phyloP scores from a whole-genome alignment of 2,329 filamentous ascomycete species.

The Verticillium dahliae region DNA sequence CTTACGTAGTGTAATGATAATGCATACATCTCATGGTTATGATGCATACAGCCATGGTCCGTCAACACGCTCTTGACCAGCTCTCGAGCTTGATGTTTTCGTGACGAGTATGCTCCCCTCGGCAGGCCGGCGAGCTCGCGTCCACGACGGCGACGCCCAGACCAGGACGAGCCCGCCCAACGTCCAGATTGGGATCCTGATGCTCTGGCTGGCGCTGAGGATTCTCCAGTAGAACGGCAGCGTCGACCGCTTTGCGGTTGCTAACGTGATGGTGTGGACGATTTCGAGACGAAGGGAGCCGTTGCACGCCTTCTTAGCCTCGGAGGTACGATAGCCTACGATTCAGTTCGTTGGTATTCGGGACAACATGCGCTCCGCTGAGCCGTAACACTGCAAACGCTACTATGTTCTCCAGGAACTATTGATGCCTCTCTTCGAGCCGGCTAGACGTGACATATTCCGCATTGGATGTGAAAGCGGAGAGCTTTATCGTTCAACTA shows the following conservation, averaged over 20 bases:
- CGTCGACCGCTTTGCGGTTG: slow-evolving; percentile 15
- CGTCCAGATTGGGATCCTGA: slow-evolving; percentile 12
- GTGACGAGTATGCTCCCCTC: neutral
- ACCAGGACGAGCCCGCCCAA: slow-evolving; percentile 8
- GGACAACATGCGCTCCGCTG: too few relatives aligned
- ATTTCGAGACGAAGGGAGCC: slow-evolving; percentile 16
- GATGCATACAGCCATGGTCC: neutral
- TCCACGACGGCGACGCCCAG: slow-evolving; percentile 16
- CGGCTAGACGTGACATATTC: too few relatives aligned
- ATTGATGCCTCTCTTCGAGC: too few relatives aligned
- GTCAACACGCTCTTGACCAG: neutral
- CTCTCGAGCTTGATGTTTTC: neutral
- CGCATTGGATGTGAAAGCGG: too few relatives aligned
- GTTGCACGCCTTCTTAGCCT: slow-evolving; percentile 13
- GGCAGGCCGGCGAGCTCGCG: neutral
- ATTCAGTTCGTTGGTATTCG: too few relatives aligned
- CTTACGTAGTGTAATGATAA: too few relatives aligned
- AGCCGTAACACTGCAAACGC: too few relatives aligned
- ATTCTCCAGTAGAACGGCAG: slow-evolving; percentile 18
- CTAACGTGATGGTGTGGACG: slow-evolving; percentile 12
- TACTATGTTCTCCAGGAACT: too few relatives aligned
- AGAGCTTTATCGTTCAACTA: too few relatives aligned
- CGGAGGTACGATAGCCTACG: neutral
- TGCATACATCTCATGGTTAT: too few relatives aligned
- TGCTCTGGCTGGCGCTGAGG: slow-evolving; percentile 13